phyloP scores from a whole-genome alignment of 139 green algal species.

The Spirogloea muscicola region DNA sequence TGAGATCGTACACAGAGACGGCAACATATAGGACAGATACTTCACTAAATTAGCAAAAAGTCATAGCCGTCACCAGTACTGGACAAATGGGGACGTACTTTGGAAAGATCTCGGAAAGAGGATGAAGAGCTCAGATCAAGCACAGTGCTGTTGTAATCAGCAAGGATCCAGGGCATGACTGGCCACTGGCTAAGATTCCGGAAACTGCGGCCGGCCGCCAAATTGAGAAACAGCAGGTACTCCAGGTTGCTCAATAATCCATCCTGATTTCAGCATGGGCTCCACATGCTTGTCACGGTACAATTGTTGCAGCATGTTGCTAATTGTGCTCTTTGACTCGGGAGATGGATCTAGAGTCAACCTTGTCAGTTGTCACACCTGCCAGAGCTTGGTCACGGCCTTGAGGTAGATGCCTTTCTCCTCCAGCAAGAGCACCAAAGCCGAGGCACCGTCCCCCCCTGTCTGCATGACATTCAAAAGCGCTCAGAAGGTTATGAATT shows the following conservation, averaged over 20 bases:
- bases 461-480: too few species aligned
- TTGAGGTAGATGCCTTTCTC: not conserved
- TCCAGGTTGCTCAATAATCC: slow-evolving; percentile 49
- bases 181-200: slow-evolving; percentile 64
- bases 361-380: not conserved
- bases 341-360: not conserved
- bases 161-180: slow-evolving; percentile 64
- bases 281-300: not conserved
- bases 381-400: not conserved
- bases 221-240: slow-evolving; percentile 64
- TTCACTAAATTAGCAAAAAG: too few species aligned
- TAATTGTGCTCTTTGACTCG: not conserved
- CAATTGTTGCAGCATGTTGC: not conserved
- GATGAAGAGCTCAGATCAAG: slow-evolving; percentile 47
- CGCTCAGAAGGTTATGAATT: too few species aligned
- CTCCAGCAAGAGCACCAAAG: not conserved
- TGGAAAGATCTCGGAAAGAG: slow-evolving; percentile 52
- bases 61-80: too few species aligned
- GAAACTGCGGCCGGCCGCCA: slow-evolving; percentile 60
- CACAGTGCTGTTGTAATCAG: slow-evolving; percentile 42
- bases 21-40: too few species aligned
- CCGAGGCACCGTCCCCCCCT: too few species aligned
- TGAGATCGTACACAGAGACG: too few species aligned
- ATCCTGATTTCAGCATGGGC: not conserved
- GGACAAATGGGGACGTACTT: too few species aligned